Evolutionary conservation across 1,284 basidiomycete genomes (phyloP).

Genomic region (Apiotrichum brassicae): DNA sequence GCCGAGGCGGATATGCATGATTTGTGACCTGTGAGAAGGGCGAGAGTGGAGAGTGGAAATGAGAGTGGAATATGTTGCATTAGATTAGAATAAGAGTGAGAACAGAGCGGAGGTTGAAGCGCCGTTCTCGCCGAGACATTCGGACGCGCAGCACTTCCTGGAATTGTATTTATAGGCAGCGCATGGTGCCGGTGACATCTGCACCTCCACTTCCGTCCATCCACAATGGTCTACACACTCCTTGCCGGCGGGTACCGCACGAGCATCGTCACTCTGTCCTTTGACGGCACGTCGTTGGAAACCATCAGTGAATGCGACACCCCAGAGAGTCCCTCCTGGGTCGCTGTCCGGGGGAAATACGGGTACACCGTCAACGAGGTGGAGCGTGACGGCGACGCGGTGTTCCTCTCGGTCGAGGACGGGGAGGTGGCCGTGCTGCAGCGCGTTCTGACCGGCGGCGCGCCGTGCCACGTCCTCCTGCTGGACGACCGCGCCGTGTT

Average conservation of each 20-base stretch:
- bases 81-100: no score
- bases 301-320: slow-evolving; percentile 3
- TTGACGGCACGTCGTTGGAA: slow-evolving; percentile 20
- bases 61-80: no score
- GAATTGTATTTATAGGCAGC: not conserved
- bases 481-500: slow-evolving; percentile 37
- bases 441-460: not conserved
- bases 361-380: slow-evolving; percentile 28
- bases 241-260: slow-evolving; percentile 37
- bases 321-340: slow-evolving; percentile 33
- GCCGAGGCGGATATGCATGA: not conserved
- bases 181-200: not conserved
- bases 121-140: no score
- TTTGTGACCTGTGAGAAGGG: not conserved
- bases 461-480: slow-evolving; percentile 18
- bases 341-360: slow-evolving; percentile 27
- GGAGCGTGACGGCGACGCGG: slow-evolving; percentile 25
- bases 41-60: not conserved
- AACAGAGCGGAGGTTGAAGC: no score
- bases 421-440: not conserved
- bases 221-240: slow-evolving; percentile 32
- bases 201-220: no score
- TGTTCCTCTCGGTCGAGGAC: not conserved
- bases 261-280: slow-evolving; percentile 26
- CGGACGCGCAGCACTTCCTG: no score